phyloP scores from a whole-genome alignment of 129 eudicot genomes.

The Artemisia tridentata region DNA sequence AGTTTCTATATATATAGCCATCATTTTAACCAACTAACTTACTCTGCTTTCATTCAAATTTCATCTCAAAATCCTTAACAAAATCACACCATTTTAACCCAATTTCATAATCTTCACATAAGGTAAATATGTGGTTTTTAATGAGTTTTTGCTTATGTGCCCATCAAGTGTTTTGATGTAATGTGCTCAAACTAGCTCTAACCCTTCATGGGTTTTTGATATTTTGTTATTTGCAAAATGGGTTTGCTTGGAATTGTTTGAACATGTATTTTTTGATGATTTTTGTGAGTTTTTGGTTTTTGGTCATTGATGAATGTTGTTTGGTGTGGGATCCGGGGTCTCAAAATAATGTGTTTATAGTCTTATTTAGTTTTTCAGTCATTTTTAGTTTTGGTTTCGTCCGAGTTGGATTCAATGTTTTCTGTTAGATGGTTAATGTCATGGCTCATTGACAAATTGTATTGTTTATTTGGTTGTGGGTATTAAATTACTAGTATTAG shows the following conservation, averaged over 20 bases:
- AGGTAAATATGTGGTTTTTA: constrained; percentile 8
- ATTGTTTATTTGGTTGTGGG: constrained; percentile 24
- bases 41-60: constrained; percentile 12
- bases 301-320: constrained; percentile 7
- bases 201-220: background rate
- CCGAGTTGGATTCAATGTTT: background rate
- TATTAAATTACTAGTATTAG: background rate
- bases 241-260: background rate
- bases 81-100: background rate
- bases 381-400: too few species aligned
- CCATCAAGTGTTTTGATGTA: constrained; percentile 19
- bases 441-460: constrained; percentile 27
- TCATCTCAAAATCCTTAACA: background rate
- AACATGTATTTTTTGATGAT: background rate
- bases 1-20: background rate
- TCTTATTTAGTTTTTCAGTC: too few species aligned
- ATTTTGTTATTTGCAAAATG: background rate
- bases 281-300: background rate
- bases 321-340: too few species aligned
- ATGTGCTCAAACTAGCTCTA: constrained; percentile 7
- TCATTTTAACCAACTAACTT: constrained; percentile 14
- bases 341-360: too few species aligned
- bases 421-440: constrained; percentile 17
- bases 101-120: background rate
- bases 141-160: constrained; percentile 10